Evolutionary conservation across 352 stramenopile genomes (phyloP).

Genomic region (Phytophthora rubi): DNA sequence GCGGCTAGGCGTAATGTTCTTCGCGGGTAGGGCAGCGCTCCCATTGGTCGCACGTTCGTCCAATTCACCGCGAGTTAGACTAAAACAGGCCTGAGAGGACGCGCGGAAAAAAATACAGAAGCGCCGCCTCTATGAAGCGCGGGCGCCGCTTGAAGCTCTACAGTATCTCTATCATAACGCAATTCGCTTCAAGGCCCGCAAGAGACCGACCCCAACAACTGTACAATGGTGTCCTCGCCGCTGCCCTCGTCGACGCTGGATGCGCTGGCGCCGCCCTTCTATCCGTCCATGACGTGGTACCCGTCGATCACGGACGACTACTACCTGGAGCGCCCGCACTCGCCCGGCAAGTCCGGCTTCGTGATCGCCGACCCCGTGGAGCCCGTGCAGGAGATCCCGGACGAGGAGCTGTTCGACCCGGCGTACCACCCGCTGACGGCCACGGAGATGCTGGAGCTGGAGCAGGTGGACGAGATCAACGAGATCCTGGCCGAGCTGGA

Average conservation of each 20-base stretch:
- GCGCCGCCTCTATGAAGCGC: slow-evolving; percentile 26
- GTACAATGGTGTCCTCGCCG: slow-evolving; percentile 44
- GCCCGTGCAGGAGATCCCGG: slow-evolving; percentile 58
- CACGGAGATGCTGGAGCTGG: slow-evolving; percentile 69
- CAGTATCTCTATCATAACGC: slow-evolving; percentile 14
- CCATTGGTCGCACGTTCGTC: background rate
- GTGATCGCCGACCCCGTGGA: slow-evolving; percentile 69
- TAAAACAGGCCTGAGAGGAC: slow-evolving; percentile 9
- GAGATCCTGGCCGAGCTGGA: slow-evolving; percentile 80
- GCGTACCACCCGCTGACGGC: slow-evolving; percentile 63
- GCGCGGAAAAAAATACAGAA: slow-evolving; percentile 20
- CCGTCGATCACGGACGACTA: slow-evolving; percentile 69
- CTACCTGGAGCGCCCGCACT: slow-evolving; percentile 67
- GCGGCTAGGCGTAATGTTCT: slow-evolving; percentile 28
- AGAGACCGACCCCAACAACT: background rate
- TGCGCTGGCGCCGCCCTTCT: slow-evolving; percentile 62
- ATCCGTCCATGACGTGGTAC: slow-evolving; percentile 64
- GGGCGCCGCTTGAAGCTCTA: background rate
- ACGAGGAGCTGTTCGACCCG: slow-evolving; percentile 82
- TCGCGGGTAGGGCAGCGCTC: slow-evolving; percentile 13
- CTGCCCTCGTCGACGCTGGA: slow-evolving; percentile 54
- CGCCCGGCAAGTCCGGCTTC: slow-evolving; percentile 62
- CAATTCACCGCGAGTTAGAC: background rate
- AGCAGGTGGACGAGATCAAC: slow-evolving; percentile 84
- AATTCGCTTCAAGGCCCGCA: slow-evolving; percentile 35